Percentiles rank a stretch among this genome's conserved stretches.
Conservation (phyloP, 768 basidiomycete genomes). For the Amanita pseudoporphyria region DNA sequence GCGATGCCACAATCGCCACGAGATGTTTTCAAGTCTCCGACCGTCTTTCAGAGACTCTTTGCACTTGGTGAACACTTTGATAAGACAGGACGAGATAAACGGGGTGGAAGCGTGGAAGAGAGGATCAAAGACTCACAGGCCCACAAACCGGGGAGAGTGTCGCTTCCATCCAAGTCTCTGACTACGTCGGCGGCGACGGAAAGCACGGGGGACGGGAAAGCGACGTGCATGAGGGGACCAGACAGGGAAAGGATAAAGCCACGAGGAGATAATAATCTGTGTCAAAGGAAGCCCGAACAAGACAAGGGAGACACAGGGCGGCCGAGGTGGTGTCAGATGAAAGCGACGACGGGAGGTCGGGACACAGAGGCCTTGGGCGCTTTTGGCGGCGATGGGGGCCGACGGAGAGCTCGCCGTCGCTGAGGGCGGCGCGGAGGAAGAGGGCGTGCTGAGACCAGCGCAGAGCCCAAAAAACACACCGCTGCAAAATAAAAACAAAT, state of each 20-base stretch:
- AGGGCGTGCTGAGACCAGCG: neutral
- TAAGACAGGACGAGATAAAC: neutral
- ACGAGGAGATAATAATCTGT: neutral
- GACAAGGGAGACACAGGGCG: conserved; percentile 6
- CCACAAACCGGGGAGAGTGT: conserved; percentile 62
- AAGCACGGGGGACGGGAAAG: conserved; percentile 58
- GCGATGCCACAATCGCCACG: conserved; percentile 79
- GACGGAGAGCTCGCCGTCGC: conserved; percentile 4
- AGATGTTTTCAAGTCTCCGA: conserved; percentile 76
- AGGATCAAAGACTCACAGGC: conserved; percentile 34
- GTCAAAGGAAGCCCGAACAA: neutral
- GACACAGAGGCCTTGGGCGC: neutral
- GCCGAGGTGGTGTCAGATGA: conserved; percentile 5
- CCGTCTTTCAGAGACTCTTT: conserved; percentile 74
- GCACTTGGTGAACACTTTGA: conserved; percentile 75
- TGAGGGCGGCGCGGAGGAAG: conserved; percentile 4
- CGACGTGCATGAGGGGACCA: conserved; percentile 31
- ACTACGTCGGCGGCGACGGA: conserved; percentile 57
- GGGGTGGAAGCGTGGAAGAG: conserved; percentile 2
- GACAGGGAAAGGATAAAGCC: neutral
- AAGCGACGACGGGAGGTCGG: neutral
- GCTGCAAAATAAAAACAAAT: conserved; percentile 8
- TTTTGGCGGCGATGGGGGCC: neutral
- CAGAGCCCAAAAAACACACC: neutral
- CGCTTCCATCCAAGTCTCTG: conserved; percentile 56